phyloP scores from a whole-genome alignment of 1,284 basidiomycete genomes.

The Vanrija pseudolonga region DNA sequence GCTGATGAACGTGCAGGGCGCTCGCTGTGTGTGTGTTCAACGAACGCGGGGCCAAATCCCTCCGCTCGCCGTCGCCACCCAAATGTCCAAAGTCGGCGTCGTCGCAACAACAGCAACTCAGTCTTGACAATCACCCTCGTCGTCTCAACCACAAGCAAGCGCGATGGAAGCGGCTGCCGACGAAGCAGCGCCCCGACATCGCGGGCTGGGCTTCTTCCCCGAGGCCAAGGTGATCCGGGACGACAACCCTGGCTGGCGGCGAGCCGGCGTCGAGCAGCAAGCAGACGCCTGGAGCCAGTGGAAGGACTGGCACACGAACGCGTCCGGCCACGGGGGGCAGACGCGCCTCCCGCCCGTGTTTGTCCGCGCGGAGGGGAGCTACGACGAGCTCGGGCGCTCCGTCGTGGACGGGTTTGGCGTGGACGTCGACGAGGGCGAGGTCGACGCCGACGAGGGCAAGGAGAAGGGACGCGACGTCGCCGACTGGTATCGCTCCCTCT shows the following conservation, averaged over 20 bases:
- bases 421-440: constrained; percentile 16
- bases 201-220: constrained; percentile 25
- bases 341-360: constrained; percentile 31
- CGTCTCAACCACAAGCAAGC: too few relatives aligned
- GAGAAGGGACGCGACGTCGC: constrained; percentile 24
- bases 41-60: too few relatives aligned
- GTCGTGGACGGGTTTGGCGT: constrained; percentile 27
- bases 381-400: constrained; percentile 38
- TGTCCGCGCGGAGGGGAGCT: constrained; percentile 21
- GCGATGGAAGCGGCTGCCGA: too few relatives aligned
- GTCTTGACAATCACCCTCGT: too few relatives aligned
- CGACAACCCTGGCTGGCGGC: neutral
- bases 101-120: too few relatives aligned
- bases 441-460: neutral
- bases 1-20: too few relatives aligned
- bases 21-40: too few relatives aligned
- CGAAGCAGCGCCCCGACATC: neutral
- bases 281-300: constrained; percentile 16
- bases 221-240: constrained; percentile 28
- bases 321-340: constrained; percentile 29
- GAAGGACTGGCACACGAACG: constrained; percentile 43
- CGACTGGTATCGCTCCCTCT: constrained; percentile 37
- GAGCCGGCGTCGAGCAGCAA: neutral
- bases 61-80: too few relatives aligned
- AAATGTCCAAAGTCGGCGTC: too few relatives aligned